Percentiles rank a stretch among this genome's conserved stretches.
These are phyloP conservation scores for Pythium phragmiticola DNA, from an alignment of 352 stramenopile species.

Conservation along the genomic window DNA sequence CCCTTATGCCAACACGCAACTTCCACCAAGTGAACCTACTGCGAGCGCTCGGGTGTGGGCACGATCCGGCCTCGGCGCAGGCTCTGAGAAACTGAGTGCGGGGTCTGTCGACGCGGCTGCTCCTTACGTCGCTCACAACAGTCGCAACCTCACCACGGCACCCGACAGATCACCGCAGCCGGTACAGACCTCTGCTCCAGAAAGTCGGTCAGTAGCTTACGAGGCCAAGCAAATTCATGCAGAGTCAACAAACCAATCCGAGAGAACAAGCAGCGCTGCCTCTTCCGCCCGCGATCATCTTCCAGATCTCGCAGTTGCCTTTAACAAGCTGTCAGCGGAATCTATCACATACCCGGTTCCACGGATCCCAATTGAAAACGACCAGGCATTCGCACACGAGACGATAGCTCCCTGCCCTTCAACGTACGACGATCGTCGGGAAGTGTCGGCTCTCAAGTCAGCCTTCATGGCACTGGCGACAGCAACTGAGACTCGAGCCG, in stretches of 20 bases:
- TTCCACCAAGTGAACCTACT: background rate
- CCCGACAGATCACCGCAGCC: background rate
- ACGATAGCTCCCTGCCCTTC: background rate
- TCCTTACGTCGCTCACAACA: background rate
- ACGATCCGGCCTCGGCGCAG: constrained; percentile 7
- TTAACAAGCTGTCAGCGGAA: background rate
- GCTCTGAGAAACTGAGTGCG: background rate
- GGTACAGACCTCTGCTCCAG: background rate
- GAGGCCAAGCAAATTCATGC: background rate
- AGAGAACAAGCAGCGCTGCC: background rate
- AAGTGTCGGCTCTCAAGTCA: background rate
- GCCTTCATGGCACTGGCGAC: background rate
- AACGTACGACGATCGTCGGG: background rate
- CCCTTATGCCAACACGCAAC: constrained; percentile 16
- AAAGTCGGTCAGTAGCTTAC: background rate
- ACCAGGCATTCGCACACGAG: background rate
- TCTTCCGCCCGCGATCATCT: background rate
- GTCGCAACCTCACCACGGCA: background rate
- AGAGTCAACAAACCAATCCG: background rate
- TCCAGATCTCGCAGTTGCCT: background rate
- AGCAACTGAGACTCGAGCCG: background rate
- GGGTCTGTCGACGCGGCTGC: background rate
- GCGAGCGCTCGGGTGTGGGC: constrained; percentile 10
- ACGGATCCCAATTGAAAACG: background rate
- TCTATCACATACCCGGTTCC: background rate